A percentile compares a stretch with the other conserved stretches of the same genome.
Evolutionary conservation across 257 asterid species (phyloP).

Genomic region (Coffea eugenioides): DNA sequence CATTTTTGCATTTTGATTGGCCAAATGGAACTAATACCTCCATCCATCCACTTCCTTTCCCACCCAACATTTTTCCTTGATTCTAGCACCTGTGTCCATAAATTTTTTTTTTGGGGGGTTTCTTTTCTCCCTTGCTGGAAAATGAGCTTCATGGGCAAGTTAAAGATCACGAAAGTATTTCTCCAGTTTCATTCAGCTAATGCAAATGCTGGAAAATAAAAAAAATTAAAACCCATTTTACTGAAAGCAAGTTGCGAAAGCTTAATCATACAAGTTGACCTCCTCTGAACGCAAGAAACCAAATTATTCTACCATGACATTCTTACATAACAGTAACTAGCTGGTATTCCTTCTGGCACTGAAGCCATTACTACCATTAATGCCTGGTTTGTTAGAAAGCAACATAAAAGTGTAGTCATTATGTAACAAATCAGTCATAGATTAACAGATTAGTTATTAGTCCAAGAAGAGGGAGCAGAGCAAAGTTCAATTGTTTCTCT

Average conservation of each 20-base stretch:
- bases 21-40: neutral
- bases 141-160: neutral
- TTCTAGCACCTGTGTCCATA: neutral
- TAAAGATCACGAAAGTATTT: neutral
- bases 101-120: too few species aligned
- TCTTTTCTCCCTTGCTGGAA: neutral
- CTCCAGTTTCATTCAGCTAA: neutral
- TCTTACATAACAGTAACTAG: neutral
- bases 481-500: neutral
- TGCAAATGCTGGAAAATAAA: neutral
- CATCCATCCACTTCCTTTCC: neutral
- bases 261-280: neutral
- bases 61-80: neutral
- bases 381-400: neutral
- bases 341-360: neutral
- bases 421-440: neutral
- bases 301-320: neutral
- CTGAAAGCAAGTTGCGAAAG: neutral
- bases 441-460: neutral
- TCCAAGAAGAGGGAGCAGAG: neutral
- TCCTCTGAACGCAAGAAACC: neutral
- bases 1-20: neutral
- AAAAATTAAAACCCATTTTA: neutral
- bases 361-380: neutral
- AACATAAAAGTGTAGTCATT: neutral